Evolutionary conservation across 2,329 filamentous ascomycete genomes (phyloP), one percentile per base, ranked within the genome.

Genomic region (Ophiostoma quercus): DNA sequence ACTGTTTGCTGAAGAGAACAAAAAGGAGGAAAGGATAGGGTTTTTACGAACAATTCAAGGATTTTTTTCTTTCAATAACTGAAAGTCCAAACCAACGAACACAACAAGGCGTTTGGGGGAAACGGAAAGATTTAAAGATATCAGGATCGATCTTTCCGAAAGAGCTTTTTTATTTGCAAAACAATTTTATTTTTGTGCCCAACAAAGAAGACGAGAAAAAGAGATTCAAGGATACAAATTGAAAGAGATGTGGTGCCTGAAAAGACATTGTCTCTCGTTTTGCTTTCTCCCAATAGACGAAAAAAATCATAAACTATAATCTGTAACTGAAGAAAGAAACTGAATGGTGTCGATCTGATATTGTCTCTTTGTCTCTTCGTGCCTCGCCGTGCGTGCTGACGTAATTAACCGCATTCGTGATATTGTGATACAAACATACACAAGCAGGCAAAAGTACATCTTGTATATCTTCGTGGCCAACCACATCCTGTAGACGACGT

Each of bases 71-170:
- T 41, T 65, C 62, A 65, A 65, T 65, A 9, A 65, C 22, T 65
- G 62, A 57, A 60, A 63, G 67, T 65, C 60, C 37, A 68, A 29
- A 66, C n/a, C 32, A 69, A 66, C 63, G 41, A 62, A 57, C 67
- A 68, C 51, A 66, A 39, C 25, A 29, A 65, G 69, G 69, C 69
- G 69, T 70, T 70, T 68, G 69, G 69, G 69, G 67, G 67, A 41
- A 63, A 60, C 51, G 69, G 60, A 65, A 51, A 65, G 62, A 65
- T 39, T 34, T 34, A 34, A 34, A 22, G 12, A 41, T 22, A 65
- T 39, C 34, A 41, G 32, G 19, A 57, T 62, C 62, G 39, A 66
- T 66, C 65, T 66, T 66, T 66, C 43, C 65, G 65, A 41, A 22
- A 39, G 34, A 25, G 37, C 67, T 65, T 68, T 67, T 66, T 57